Percentiles rank a stretch among this genome's conserved stretches.
Evolutionary conservation across 257 asterid species (phyloP).

Genomic region (Dorcoceras hygrometricum): DNA sequence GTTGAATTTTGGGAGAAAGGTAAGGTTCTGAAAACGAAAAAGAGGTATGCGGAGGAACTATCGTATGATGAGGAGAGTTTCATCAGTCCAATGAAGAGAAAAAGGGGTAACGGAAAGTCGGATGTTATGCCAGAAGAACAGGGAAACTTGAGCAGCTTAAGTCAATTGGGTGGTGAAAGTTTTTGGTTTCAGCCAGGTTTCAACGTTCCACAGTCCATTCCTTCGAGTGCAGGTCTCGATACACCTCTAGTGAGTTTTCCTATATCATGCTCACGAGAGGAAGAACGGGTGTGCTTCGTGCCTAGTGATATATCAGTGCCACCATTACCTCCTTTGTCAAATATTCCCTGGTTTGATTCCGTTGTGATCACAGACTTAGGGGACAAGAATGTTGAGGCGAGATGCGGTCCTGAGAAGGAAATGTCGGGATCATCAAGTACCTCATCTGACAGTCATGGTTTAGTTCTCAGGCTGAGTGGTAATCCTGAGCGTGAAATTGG

Average conservation of each 20-base stretch:
- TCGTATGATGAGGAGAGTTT: constrained; percentile 48
- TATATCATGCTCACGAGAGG: constrained; percentile 63
- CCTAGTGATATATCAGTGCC: constrained; percentile 40
- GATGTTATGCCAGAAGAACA: constrained; percentile 41
- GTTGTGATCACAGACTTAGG: constrained; percentile 49
- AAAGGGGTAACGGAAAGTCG: constrained; percentile 37
- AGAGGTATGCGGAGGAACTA: constrained; percentile 63
- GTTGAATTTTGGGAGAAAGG: constrained; percentile 55
- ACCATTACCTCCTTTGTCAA: constrained; percentile 57
- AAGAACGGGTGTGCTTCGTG: constrained; percentile 47
- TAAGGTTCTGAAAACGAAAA: constrained; percentile 54
- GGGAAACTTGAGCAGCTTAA: constrained; percentile 40
- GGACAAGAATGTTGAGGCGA: constrained; percentile 44
- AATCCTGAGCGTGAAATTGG: constrained; percentile 45
- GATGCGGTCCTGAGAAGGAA: constrained; percentile 45
- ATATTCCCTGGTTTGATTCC: constrained; percentile 78
- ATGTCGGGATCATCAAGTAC: constrained; percentile 68
- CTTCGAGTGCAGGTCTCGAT: constrained; percentile 27
- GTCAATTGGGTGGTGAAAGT: constrained; percentile 43
- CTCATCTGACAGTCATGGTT: constrained; percentile 55
- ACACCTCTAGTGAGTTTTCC: constrained; percentile 51
- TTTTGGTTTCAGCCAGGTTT: constrained; percentile 66
- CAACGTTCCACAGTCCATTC: constrained; percentile 30
- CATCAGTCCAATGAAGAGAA: constrained; percentile 61
- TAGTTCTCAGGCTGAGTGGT: constrained; percentile 40